Evolutionary conservation across 192 early-diverging fungal species (phyloP).

Genomic region (Backusella tuberculispora): DNA sequence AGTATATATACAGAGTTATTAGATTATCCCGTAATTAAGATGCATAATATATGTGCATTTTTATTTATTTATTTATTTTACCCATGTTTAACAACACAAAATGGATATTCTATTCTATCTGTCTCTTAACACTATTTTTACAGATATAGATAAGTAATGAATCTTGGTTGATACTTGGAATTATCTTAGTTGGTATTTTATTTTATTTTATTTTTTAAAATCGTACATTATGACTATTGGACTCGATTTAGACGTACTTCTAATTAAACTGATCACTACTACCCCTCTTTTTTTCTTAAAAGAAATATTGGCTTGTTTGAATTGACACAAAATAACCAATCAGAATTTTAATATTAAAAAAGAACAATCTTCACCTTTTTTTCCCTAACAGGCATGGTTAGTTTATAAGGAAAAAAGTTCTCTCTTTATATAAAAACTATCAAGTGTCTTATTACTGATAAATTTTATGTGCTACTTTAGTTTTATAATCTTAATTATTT

Average conservation of each 20-base stretch:
- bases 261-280: background rate
- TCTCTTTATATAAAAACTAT: no score
- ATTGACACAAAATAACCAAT: background rate
- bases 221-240: background rate
- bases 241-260: background rate
- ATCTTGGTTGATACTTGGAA: background rate
- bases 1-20: no score
- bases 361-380: background rate
- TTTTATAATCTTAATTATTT: no score
- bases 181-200: background rate
- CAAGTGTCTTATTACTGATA: no score
- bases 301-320: slow-evolving; percentile 2
- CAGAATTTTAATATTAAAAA: background rate
- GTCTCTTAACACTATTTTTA: no score
- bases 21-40: no score
- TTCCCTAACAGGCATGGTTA: background rate
- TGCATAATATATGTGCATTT: no score
- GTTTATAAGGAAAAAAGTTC: background rate
- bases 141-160: background rate
- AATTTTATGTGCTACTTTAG: no score
- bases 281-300: background rate
- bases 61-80: no score
- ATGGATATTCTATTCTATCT: no score
- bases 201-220: background rate
- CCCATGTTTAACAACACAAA: no score